These are phyloP conservation scores for Paramecium octaurelia DNA, from an alignment of 73 alveolate genomes.

Conservation along the genomic window DNA sequence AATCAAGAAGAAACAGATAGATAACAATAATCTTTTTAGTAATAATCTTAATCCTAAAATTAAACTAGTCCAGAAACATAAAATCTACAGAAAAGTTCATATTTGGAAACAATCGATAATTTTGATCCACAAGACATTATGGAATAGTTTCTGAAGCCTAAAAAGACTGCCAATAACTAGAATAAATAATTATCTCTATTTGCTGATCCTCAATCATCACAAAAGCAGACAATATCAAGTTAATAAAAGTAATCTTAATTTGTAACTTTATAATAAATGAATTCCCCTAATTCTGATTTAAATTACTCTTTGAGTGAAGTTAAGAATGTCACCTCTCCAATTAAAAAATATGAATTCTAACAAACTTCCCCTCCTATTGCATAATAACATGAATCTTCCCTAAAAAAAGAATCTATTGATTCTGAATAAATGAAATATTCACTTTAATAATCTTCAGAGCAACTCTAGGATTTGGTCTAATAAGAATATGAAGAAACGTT, in stretches of 20 bases:
- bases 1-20: not conserved
- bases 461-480: not conserved
- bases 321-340: not conserved
- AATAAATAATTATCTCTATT: not conserved
- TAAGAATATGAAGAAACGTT: constrained; percentile 32
- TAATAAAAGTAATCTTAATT: not conserved
- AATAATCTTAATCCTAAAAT: constrained; percentile 1
- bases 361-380: not conserved
- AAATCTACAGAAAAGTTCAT: not conserved
- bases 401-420: not conserved
- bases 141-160: constrained; percentile 16
- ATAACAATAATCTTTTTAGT: not conserved
- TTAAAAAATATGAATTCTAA: not conserved
- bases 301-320: constrained; percentile 30
- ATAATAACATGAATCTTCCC: not conserved
- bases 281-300: constrained; percentile 16
- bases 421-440: not conserved
- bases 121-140: not conserved
- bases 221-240: not conserved
- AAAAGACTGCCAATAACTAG: not conserved
- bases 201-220: not conserved
- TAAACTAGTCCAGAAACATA: not conserved
- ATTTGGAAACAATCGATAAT: not conserved
- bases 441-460: not conserved
- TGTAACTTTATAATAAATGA: not conserved